Evolutionary conservation across 306 rosid genomes (phyloP).

Genomic region (Parietaria judaica): DNA sequence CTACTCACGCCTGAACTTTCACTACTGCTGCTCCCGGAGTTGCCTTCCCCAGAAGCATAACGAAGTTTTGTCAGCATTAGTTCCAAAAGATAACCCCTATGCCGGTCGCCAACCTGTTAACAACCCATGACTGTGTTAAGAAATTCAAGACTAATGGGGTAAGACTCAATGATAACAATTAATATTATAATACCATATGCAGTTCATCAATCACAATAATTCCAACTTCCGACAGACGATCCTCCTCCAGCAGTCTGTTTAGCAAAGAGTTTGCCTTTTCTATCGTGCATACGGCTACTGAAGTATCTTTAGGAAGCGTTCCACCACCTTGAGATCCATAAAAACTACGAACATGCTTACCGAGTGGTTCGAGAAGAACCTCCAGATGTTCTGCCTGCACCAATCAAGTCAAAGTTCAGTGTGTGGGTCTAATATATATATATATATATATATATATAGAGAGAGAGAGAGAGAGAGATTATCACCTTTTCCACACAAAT

Average conservation of each 20-base stretch:
- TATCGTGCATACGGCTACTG: conserved; percentile 95
- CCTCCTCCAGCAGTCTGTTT: conserved; percentile 87
- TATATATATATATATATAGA: background rate
- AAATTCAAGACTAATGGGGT: background rate
- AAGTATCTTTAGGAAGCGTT: conserved; percentile 88
- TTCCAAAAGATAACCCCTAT: conserved; percentile 92
- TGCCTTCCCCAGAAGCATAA: conserved; percentile 96
- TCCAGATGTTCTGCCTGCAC: conserved; percentile 90
- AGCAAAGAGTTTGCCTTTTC: conserved; percentile 92
- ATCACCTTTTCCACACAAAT: conserved; percentile 95
- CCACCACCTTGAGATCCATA: conserved; percentile 97
- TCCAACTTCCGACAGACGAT: conserved; percentile 91
- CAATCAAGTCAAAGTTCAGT: conserved; percentile 20
- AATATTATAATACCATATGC: conserved; percentile 63
- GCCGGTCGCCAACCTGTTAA: conserved; percentile 88
- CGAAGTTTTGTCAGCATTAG: conserved; percentile 96
- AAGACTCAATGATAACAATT: conserved; percentile 2
- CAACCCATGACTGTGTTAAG: conserved; percentile 15
- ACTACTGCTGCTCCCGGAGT: conserved; percentile 68
- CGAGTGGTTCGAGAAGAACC: conserved; percentile 84
- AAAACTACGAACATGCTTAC: conserved; percentile 90
- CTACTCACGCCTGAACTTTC: conserved; percentile 90
- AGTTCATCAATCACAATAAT: conserved; percentile 92
- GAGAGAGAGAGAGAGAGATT: background rate
- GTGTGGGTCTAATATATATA: background rate